A percentile compares a stretch with the other conserved stretches of the same genome.
Evolutionary conservation across 495 filamentous ascomycete species (phyloP).

Genomic region (Jackrogersella minutella): DNA sequence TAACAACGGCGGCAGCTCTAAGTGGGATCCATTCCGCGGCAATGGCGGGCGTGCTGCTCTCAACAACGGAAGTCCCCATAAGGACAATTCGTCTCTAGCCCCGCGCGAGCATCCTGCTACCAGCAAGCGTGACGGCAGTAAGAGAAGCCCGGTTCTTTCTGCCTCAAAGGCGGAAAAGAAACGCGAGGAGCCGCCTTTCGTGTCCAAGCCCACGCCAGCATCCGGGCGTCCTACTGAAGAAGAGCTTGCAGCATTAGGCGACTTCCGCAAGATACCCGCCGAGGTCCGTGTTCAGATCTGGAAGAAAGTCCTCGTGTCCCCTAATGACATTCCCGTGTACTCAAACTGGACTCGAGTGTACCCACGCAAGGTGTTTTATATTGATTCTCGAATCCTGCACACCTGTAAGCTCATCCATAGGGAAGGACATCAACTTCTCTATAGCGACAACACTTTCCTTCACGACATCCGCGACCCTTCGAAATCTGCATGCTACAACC

Average conservation of each 20-base stretch:
- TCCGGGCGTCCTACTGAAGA: neutral
- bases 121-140: too few species aligned
- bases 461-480: constrained; percentile 51
- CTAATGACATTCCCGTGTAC: constrained; percentile 47
- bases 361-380: constrained; percentile 22
- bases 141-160: too few species aligned
- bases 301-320: constrained; percentile 43
- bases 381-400: constrained; percentile 44
- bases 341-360: constrained; percentile 46
- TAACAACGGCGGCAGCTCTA: too few species aligned
- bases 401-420: constrained; percentile 37
- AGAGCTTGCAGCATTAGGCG: too few species aligned
- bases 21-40: too few species aligned
- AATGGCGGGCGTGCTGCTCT: too few species aligned
- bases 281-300: constrained; percentile 52
- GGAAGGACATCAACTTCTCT: constrained; percentile 49
- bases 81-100: too few species aligned
- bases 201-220: neutral
- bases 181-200: constrained; percentile 18
- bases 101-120: too few species aligned
- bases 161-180: too few species aligned
- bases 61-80: too few species aligned
- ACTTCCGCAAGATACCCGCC: constrained; percentile 26
- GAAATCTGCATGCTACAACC: too few species aligned
- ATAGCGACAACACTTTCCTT: constrained; percentile 51